Evolutionary conservation across 345 rosid genomes (phyloP).

Genomic region (Dovyalis caffra): DNA sequence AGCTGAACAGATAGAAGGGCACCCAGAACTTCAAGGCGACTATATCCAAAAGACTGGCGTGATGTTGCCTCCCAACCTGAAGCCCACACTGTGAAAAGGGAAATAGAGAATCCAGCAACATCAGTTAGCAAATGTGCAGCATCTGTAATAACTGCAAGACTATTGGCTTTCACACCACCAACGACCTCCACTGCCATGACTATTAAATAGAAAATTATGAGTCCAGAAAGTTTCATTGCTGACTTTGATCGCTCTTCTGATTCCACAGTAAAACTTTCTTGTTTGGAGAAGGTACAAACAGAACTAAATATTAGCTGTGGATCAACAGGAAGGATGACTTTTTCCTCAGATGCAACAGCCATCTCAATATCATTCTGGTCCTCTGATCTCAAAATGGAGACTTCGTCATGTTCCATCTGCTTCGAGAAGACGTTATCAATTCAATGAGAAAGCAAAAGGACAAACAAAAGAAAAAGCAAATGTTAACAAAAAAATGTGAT

Average conservation of each 20-base stretch:
- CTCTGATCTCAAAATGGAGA: constrained; percentile 34
- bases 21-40: constrained; percentile 72
- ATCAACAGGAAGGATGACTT: constrained; percentile 24
- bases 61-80: constrained; percentile 80
- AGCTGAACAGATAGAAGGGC: constrained; percentile 78
- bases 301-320: constrained; percentile 17
- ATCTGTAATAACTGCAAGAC: constrained; percentile 77
- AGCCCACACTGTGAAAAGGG: constrained; percentile 72
- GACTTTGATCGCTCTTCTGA: constrained; percentile 48
- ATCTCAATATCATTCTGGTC: constrained; percentile 40
- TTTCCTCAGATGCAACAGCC: constrained; percentile 31
- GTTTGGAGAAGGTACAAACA: constrained; percentile 49
- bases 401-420: constrained; percentile 56
- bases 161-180: constrained; percentile 78
- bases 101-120: constrained; percentile 61
- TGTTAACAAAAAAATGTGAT: neutral
- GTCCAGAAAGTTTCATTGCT: constrained; percentile 43
- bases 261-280: constrained; percentile 39
- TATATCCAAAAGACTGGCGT: constrained; percentile 63
- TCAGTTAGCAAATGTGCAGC: constrained; percentile 83
- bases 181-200: constrained; percentile 63
- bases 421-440: constrained; percentile 1
- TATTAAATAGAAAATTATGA: constrained; percentile 45
- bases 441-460: neutral
- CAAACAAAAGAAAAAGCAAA: neutral